Base-by-base conservation (phyloP, 345 rosid genomes). In the Murraya koenigii region DNA sequence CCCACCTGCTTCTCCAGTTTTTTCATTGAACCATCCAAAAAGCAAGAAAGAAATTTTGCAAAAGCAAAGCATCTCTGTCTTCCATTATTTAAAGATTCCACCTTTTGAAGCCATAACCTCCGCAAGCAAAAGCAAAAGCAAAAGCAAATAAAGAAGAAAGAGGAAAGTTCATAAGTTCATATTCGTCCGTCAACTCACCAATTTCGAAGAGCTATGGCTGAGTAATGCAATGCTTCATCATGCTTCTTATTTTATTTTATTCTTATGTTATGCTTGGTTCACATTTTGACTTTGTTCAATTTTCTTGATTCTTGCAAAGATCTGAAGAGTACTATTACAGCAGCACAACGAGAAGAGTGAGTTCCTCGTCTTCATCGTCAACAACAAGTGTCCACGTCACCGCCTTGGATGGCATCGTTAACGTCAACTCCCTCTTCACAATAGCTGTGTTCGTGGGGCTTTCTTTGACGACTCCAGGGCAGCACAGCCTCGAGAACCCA, bases 361-460 rank as follows among this genome's bases (percentile, higher is more conserved):
- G 78, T 72, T 67, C 85, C 3, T 38, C 79, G 6, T 82, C 84
- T 47, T 77, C 89, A 19, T 15, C 72, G 22, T 77, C 94, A 9
- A 89, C 95, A 4, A 95, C 97, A 32, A 95, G 98, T 81, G 90
- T 93, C 75, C 99, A 95, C 78, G 98, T 93, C 65, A 95, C 94
- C 7, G 99, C 99, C 52, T 91, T 95, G 15, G 98, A 95, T 62
- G 99, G 98, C 23, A 89, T 95, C 10, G 99, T 95, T 55, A 95
- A 95, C 83, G 99, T 93, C 3, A 93, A 95, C 90, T 95, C 98
- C 7, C 97, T 95, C 79, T 95, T 93, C 90, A 92, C 98, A 44
- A 88, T 93, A 77, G 99, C 99, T 30, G 98, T 94, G 75, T 95
- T 95, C 84, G 99, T 95, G 8, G 98, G 99, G 0, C 97, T 95